Evolutionary conservation across 192 early-diverging fungal species (phyloP).

Genomic region (Coemansia sp.): DNA sequence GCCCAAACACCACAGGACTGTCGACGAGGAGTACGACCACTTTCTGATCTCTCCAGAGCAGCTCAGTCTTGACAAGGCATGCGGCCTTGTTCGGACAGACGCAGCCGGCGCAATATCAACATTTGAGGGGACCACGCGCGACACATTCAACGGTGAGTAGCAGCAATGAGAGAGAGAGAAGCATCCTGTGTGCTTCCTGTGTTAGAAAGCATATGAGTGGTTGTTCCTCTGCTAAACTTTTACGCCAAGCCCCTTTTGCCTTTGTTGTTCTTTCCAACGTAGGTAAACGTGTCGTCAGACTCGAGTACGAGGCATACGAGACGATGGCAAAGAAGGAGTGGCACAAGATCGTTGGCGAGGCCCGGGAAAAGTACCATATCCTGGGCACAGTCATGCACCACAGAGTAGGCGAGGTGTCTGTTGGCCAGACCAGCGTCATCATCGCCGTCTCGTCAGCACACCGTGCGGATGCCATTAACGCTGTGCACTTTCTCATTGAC

Average conservation of each 20-base stretch:
- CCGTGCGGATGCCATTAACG: constrained; percentile 72
- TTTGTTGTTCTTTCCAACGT: background rate
- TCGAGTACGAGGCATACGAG: constrained; percentile 87
- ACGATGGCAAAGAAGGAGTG: constrained; percentile 82
- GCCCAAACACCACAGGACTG: constrained; percentile 31
- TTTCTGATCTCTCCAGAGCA: constrained; percentile 59
- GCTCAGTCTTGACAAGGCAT: constrained; percentile 61
- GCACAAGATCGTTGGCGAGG: constrained; percentile 60
- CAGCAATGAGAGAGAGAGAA: background rate
- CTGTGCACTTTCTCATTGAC: constrained; percentile 82
- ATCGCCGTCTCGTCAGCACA: constrained; percentile 81
- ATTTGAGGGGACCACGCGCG: constrained; percentile 85
- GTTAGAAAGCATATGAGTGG: background rate
- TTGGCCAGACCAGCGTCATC: constrained; percentile 78
- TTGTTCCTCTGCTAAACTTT: background rate
- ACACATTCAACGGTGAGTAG: constrained; percentile 72
- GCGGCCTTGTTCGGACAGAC: constrained; percentile 65
- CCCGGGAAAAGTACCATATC: constrained; percentile 66
- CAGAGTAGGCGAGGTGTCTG: constrained; percentile 74
- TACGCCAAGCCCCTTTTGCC: background rate
- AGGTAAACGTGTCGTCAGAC: constrained; percentile 67
- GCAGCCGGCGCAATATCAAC: constrained; percentile 84
- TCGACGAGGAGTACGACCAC: constrained; percentile 34
- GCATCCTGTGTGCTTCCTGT: background rate
- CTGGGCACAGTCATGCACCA: constrained; percentile 76